These are phyloP conservation scores for Mortierella sp. DNA, from an alignment of 371 early-diverging fungal genomes.

Conservation along the genomic window DNA sequence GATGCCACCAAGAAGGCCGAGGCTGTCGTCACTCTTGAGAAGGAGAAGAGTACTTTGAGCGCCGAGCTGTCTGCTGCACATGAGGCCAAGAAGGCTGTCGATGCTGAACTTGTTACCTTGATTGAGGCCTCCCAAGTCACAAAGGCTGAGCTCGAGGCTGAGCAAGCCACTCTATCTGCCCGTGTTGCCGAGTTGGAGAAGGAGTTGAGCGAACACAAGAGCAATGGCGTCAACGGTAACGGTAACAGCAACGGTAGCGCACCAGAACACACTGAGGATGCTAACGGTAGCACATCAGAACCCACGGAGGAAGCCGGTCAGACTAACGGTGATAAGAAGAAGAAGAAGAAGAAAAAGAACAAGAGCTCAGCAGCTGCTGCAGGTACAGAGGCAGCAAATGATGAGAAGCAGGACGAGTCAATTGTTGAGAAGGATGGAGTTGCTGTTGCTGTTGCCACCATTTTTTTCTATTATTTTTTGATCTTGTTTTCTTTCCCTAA, in stretches of 20 bases:
- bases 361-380: slow-evolving; percentile 13
- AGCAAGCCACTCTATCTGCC: slow-evolving; percentile 16
- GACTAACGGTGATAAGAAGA: slow-evolving; percentile 16
- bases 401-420: slow-evolving; percentile 4
- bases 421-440: slow-evolving; percentile 49
- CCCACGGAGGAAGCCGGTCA: not conserved
- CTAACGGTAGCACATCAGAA: too few relatives aligned
- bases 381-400: not conserved
- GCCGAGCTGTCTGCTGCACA: slow-evolving; percentile 15
- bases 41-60: slow-evolving; percentile 21
- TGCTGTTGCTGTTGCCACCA: slow-evolving; percentile 50
- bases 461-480: not conserved
- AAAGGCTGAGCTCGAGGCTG: slow-evolving; percentile 33
- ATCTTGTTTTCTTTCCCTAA: too few relatives aligned
- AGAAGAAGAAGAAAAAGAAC: slow-evolving; percentile 10
- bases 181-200: slow-evolving; percentile 45
- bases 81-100: slow-evolving; percentile 28
- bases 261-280: not conserved
- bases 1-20: slow-evolving; percentile 17
- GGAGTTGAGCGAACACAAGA: slow-evolving; percentile 22
- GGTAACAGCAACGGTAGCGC: slow-evolving; percentile 1
- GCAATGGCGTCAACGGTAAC: slow-evolving; percentile 10
- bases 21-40: slow-evolving; percentile 10
- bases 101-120: slow-evolving; percentile 24
- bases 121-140: slow-evolving; percentile 23